Evolutionary conservation across 306 rosid genomes (phyloP), one percentile per base, ranked within the genome.

Genomic region (Quercus rubra): DNA sequence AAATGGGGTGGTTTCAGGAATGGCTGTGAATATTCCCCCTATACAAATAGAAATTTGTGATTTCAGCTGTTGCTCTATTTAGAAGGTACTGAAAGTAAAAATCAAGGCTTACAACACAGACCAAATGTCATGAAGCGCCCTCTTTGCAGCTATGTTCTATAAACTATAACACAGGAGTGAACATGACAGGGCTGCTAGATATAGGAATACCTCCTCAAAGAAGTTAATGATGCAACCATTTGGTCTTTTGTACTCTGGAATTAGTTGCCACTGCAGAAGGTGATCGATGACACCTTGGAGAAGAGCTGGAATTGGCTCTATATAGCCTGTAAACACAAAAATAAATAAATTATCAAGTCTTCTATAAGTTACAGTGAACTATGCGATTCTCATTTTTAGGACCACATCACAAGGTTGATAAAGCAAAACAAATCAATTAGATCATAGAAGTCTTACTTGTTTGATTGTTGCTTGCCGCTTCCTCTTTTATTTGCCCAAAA

Each of bases 21-120:
- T 82, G 99, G 99, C 86, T 96, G 99, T 67, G 99, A 93, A 78
- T 89, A 85, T 81, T 96, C 99, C 43, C 90, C 99, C 98, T 93
- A 71, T 77, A 79, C 57, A 74, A 49, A 79, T 67, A 80, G 68
- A 59, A 10, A n/a, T 41, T 64, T 4, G 10, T 75, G 27, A 71
- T 55, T 77, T 49, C 10, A 54, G 20, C 30, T 38, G 49, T 68
- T 62, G 72, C 28, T 74, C 70, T 4, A 21, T 19, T 20, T 23
- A 5, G 75, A 6, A 30, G 6, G 46, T 58, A 49, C 3, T 19
- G 14, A 43, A 70, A 54, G 9, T 21, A 70, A 61, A 30, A 64
- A 55, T 31, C 28, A 69, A 70, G 21, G 77, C 70, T 51, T 52
- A 28, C 67, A 81, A 79, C 77, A 73, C 85, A 74, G 41, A 74